Percentiles rank a stretch among this genome's conserved stretches.
Conservation (phyloP, 345 rosid genomes). For the Linum tenue region DNA sequence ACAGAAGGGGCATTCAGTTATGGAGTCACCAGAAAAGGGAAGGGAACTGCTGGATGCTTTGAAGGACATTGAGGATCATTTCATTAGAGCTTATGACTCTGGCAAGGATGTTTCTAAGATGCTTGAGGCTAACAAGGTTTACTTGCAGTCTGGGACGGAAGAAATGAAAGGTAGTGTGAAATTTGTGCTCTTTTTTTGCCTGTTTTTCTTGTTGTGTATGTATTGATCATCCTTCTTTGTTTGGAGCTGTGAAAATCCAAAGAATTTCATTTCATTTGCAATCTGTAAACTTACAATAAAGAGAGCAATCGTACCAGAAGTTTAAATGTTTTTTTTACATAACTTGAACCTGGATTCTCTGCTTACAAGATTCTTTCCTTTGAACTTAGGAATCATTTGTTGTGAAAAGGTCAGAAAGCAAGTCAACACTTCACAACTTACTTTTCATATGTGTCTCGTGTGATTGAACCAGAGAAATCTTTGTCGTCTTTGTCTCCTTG, state of each 20-base stretch:
- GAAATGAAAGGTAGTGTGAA: constrained; percentile 46
- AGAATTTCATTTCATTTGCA: too few species aligned
- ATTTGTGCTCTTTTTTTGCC: too few species aligned
- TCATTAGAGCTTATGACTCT: constrained; percentile 61
- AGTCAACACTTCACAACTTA: neutral
- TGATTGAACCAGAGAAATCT: neutral
- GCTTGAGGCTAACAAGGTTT: constrained; percentile 54
- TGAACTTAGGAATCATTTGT: neutral
- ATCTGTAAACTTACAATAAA: neutral
- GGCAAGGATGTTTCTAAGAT: constrained; percentile 64
- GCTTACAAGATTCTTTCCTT: neutral
- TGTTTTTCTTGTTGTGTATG: too few species aligned
- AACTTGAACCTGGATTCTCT: neutral
- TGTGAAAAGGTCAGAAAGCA: neutral
- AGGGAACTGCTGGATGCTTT: constrained; percentile 66
- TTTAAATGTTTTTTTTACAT: neutral
- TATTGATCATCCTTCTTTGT: neutral
- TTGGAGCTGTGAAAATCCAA: neutral
- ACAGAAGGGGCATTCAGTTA: constrained; percentile 36
- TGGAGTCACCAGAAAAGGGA: constrained; percentile 41
- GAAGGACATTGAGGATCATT: constrained; percentile 58
- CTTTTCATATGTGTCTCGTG: neutral
- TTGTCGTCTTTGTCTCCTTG: neutral
- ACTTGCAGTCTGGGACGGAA: constrained; percentile 43
- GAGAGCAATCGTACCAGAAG: neutral